Base-by-base conservation (phyloP, 1,284 basidiomycete genomes). In the Cryptococcus depauperatus region DNA sequence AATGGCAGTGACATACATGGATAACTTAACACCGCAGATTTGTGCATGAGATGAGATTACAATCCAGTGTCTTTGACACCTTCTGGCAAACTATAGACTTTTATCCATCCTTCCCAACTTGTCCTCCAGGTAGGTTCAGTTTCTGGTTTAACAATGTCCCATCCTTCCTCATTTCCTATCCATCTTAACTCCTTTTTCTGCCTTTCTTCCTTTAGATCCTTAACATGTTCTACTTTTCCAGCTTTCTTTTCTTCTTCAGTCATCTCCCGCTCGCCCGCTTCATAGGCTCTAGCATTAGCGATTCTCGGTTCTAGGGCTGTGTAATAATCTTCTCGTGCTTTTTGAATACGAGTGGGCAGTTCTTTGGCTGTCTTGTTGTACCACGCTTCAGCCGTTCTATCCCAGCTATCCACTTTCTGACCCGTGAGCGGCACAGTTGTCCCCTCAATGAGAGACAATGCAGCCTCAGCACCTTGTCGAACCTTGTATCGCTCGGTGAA, bases 401-500 rank as follows among this genome's bases (percentile, higher is more conserved):
- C 84, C 64, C 90, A 90, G 62, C 85, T 83, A 6, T 19, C 25
- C 7, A 27, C 23, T n/a, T 40, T 27, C 25, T 40, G 26, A 7
- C 38, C 16, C 25, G 9, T 27, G 14, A 89, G 75, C 62, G 91
- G 88, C 21, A 88, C 79, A 1, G 79, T 80, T 35, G 75, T 62
- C 19, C 75, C 76, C 64, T 79, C 76, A 50, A 93, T 78, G 44
- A 97, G 75, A 22, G 76, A 74, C 60, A 88, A 82, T 0, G 82
- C 91, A 8, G 84, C 83, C 55, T 95, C 83, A 14, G 84, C 85
- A 32, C 92, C 92, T 16, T 78, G 71, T 4, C 72, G 77, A 6
- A 88, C 87, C 56, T 84, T 81, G 44, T 80, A 72, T n/a, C 89
- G 81, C 64, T 86, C 82, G 61, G 90, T 91, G 76, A 96, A 97